Base-by-base conservation (phyloP, 106 monocot species). In the Acanthochlamys bracteata region DNA sequence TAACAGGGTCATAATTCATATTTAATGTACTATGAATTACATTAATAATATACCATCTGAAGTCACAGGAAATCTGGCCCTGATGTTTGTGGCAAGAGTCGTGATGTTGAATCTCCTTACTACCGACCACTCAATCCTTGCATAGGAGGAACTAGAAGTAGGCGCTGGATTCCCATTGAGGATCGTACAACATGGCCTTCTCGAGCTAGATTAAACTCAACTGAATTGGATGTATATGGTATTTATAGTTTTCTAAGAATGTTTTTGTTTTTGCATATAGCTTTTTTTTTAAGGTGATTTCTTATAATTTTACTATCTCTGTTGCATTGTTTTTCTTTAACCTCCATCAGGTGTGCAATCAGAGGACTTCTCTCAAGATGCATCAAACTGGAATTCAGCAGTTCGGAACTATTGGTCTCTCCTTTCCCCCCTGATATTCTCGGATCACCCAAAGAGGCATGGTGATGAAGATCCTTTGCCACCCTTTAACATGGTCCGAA, bases 371-470 rank as follows among this genome's bases (percentile, higher is more conserved):
- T 20, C 66, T 10, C 86, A 84, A 53, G 84, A 96, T 74, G 70
- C 78, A 2, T 25, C 70, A 39, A 82, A 72, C 14, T 96, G 95
- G 95, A 76, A 71, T 4, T 65, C 76, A 0, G 64, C 63, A 0
- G 72, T 96, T 53, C 72, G 15, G 4, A 82, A 88, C 73, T 96
- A 96, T 73, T 96, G 95, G 95, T 82, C 90, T 52, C 84, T 96
- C 52, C 82, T 96, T 20, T 90, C 95, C 11, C 95, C 95, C 52
- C 73, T 88, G 8, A 85, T 96, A 63, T 96, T 96, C 65, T 96
- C 95, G 4, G 95, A 90, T 71, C 95, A 96, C 80, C 95, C 95
- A 25, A 96, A 96, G 72, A 75, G 95, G 71, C 95, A 90, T 60
- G 90, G 90, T 24, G 95, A 90, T 55, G 95, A 96, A 66, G 95